Evolutionary conservation across 2,329 filamentous ascomycete genomes (phyloP).

Genomic region (Aureobasidium lini): DNA sequence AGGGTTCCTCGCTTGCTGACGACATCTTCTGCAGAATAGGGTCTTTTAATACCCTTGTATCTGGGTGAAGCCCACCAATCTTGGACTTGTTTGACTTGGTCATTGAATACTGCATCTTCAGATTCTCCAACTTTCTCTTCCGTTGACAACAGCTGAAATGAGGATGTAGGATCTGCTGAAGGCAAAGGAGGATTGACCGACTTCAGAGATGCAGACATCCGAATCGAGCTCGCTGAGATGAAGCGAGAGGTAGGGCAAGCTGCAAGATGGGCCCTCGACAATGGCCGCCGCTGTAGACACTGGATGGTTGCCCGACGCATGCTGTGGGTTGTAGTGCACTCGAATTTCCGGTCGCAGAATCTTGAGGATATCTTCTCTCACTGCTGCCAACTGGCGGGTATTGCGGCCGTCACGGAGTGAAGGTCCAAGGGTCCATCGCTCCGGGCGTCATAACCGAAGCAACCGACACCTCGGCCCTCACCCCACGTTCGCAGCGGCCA

Average conservation of each 20-base stretch:
- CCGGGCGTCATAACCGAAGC: constrained; percentile 5
- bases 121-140: constrained; percentile 67
- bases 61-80: constrained; percentile 85
- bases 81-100: constrained; percentile 77
- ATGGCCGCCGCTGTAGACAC: constrained; percentile 22
- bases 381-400: background rate
- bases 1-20: constrained; percentile 88
- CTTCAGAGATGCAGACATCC: constrained; percentile 45
- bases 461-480: constrained; percentile 3
- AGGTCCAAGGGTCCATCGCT: background rate
- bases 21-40: constrained; percentile 84
- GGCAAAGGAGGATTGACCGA: constrained; percentile 56
- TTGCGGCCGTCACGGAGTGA: background rate
- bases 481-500: background rate
- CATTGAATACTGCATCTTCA: constrained; percentile 78
- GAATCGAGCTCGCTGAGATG: constrained; percentile 19
- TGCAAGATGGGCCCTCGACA: constrained; percentile 15
- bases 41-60: constrained; percentile 81
- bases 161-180: constrained; percentile 57
- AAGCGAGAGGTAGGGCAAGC: constrained; percentile 18
- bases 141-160: constrained; percentile 79
- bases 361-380: background rate
- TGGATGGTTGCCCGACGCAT: constrained; percentile 16
- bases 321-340: background rate
- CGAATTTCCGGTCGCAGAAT: background rate